Evolutionary conservation across 2,329 filamentous ascomycete genomes (phyloP).

Genomic region (Lithohypha guttulata): DNA sequence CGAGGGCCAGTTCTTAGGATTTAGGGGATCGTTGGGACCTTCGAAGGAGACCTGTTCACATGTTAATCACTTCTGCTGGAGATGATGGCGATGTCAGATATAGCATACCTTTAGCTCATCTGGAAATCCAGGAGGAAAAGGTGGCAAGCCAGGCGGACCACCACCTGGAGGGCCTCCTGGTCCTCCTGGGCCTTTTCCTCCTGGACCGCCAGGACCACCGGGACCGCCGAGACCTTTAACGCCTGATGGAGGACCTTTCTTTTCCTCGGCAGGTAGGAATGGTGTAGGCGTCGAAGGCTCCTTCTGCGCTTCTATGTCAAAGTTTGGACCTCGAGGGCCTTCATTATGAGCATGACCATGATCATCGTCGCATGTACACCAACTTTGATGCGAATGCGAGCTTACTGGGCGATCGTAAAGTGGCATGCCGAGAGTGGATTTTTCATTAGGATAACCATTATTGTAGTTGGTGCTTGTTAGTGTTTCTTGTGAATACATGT

Average conservation of each 20-base stretch:
- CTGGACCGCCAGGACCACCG: neutral
- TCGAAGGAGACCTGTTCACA: slow-evolving; percentile 36
- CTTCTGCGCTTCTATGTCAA: slow-evolving; percentile 21
- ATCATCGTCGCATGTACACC: slow-evolving; percentile 23
- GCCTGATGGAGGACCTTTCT: slow-evolving; percentile 14
- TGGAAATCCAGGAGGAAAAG: slow-evolving; percentile 7
- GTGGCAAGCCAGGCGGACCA: slow-evolving; percentile 4
- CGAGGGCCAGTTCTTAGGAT: slow-evolving; percentile 45
- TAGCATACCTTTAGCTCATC: slow-evolving; percentile 7
- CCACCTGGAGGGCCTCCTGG: neutral
- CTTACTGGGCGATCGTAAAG: slow-evolving; percentile 15
- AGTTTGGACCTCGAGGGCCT: slow-evolving; percentile 16
- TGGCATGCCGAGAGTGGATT: slow-evolving; percentile 16
- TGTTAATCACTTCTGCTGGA: too few species aligned
- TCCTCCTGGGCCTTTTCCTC: neutral
- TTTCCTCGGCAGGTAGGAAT: slow-evolving; percentile 16
- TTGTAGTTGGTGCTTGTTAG: slow-evolving; percentile 17
- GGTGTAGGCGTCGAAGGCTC: slow-evolving; percentile 18
- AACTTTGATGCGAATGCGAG: slow-evolving; percentile 21
- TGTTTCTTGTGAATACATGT: slow-evolving; percentile 20
- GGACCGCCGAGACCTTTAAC: slow-evolving; percentile 12
- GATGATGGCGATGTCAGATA: too few species aligned
- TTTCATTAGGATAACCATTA: slow-evolving; percentile 18
- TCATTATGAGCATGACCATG: slow-evolving; percentile 17
- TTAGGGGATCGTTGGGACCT: slow-evolving; percentile 41